Conservation (phyloP, 108 stramenopile species). For the Seminavis robusta region DNA sequence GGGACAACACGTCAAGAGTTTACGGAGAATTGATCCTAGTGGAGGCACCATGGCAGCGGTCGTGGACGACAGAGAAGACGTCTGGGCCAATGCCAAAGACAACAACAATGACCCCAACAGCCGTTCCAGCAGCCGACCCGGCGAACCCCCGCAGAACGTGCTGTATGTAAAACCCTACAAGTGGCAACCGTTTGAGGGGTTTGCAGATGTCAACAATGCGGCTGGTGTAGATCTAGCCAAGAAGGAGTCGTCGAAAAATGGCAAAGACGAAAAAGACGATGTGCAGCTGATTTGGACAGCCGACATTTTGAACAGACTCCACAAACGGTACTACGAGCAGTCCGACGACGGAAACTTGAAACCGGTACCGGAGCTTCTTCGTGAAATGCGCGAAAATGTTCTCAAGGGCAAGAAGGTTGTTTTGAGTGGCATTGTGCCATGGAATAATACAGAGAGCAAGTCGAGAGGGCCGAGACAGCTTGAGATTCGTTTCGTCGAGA, state of each 20-base stretch:
- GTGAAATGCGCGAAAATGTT: conserved; percentile 51
- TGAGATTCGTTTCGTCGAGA: conserved; percentile 73
- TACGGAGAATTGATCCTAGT: conserved; percentile 82
- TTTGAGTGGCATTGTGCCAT: conserved; percentile 71
- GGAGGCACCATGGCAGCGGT: conserved; percentile 84
- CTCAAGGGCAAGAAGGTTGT: conserved; percentile 48
- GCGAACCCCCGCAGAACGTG: conserved; percentile 84
- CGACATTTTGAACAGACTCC: conserved; percentile 59
- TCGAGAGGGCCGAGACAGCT: conserved; percentile 40
- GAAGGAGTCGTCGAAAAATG: conserved; percentile 13
- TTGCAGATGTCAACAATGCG: conserved; percentile 86
- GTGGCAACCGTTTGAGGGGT: conserved; percentile 73
- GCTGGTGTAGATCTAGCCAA: conserved; percentile 65
- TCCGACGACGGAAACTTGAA: conserved; percentile 21
- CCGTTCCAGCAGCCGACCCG: too few relatives aligned
- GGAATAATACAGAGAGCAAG: conserved; percentile 10
- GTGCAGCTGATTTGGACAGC: conserved; percentile 64
- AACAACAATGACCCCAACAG: conserved; percentile 49
- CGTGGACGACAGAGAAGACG: conserved; percentile 88
- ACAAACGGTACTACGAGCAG: conserved; percentile 57
- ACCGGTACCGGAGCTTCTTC: conserved; percentile 61
- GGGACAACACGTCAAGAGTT: conserved; percentile 77
- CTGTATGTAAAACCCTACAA: conserved; percentile 79
- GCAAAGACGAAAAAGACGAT: conserved; percentile 41
- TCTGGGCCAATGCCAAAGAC: conserved; percentile 83